Evolutionary conservation across 148 eudicot genomes (phyloP).

Genomic region (Silene conica): DNA sequence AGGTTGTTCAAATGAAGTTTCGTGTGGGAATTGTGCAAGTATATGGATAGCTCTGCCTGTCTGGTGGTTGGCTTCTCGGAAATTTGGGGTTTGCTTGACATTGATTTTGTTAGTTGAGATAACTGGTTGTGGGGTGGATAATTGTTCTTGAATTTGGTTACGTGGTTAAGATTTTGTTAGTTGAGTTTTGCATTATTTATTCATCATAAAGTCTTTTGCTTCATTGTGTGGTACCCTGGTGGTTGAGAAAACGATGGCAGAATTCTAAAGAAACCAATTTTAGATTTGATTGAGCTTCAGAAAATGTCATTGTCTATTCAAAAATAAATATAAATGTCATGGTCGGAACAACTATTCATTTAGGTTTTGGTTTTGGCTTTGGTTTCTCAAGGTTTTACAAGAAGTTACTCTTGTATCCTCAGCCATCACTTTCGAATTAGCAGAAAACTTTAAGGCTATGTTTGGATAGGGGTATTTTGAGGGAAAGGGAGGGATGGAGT

Average conservation of each 20-base stretch:
- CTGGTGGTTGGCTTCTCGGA: background rate
- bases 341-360: background rate
- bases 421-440: background rate
- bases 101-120: conserved; percentile 14
- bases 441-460: too few species aligned
- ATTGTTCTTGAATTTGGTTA: background rate
- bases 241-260: background rate
- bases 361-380: background rate
- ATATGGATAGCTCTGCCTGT: background rate
- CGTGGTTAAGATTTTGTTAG: background rate
- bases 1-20: background rate
- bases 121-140: background rate
- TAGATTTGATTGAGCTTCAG: background rate
- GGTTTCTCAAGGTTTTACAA: background rate
- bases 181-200: background rate
- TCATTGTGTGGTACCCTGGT: background rate
- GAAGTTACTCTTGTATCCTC: background rate
- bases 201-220: background rate
- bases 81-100: background rate
- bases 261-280: background rate
- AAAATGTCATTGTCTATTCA: background rate
- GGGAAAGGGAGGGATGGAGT: too few species aligned
- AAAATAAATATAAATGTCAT: too few species aligned
- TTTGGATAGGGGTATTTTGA: too few species aligned
- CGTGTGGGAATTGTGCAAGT: background rate